Evolutionary conservation across 176 grass and related monocot species (phyloP).

Genomic region (Chrysopogon serrulatus): DNA sequence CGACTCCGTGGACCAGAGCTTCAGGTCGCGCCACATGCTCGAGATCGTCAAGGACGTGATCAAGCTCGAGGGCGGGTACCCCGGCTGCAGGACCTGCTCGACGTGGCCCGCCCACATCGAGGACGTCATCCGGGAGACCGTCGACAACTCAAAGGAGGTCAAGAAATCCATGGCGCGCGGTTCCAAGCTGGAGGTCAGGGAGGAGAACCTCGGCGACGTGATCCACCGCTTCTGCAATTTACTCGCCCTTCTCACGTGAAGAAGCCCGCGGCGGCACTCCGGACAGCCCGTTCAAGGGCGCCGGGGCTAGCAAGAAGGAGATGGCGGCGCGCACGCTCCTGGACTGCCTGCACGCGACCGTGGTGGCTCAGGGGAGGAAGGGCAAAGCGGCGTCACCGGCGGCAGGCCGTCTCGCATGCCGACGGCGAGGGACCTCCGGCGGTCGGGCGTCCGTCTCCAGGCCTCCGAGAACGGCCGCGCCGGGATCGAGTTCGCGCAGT

Average conservation of each 20-base stretch:
- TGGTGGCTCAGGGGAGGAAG: background rate
- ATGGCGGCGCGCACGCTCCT: conserved; percentile 1
- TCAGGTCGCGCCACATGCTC: conserved; percentile 34
- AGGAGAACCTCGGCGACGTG: too few species aligned
- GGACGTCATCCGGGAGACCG: rapidly evolving
- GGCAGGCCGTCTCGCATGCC: conserved; percentile 21
- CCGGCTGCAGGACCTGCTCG: background rate
- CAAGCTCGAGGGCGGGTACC: conserved; percentile 62
- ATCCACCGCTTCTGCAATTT: too few species aligned
- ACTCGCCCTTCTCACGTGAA: too few species aligned
- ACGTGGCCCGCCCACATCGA: background rate
- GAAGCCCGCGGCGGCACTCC: background rate
- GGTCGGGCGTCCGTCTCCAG: conserved; percentile 34
- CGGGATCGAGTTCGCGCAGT: conserved; percentile 8
- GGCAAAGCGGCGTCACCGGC: too few species aligned
- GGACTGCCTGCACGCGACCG: conserved; percentile 29
- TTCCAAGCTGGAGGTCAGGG: too few species aligned
- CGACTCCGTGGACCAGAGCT: conserved; percentile 20
- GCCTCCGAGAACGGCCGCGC: background rate
- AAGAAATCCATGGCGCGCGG: too few species aligned
- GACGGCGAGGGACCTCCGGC: conserved; percentile 26
- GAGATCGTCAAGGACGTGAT: conserved; percentile 46
- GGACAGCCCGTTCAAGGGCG: background rate
- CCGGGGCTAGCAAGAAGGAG: too few species aligned
- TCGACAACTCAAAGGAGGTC: too few species aligned